Evolutionary conservation across 176 grass and related monocot species (phyloP).

Genomic region (Ananas comosus): DNA sequence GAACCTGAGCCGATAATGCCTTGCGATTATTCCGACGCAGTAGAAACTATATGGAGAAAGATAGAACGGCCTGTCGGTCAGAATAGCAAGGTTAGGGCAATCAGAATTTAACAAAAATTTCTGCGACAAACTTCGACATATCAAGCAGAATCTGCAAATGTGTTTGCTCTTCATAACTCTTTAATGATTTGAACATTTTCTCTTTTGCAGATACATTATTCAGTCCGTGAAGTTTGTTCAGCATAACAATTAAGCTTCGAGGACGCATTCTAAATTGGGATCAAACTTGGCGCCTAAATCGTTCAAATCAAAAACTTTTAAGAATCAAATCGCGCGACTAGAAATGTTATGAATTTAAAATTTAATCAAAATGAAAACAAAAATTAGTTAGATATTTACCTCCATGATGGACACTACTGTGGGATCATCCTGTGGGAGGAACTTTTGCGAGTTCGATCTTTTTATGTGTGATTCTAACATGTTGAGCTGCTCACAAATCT

Average conservation of each 20-base stretch:
- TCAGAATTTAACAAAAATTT: not conserved
- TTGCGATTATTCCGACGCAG: too few species aligned
- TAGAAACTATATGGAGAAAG: slow-evolving; percentile 44
- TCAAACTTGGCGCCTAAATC: too few species aligned
- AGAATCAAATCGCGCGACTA: not conserved
- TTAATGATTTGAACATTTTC: too few species aligned
- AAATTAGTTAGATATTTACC: slow-evolving; percentile 36
- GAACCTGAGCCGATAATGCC: too few species aligned
- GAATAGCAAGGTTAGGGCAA: slow-evolving; percentile 8
- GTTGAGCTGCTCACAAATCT: slow-evolving; percentile 63
- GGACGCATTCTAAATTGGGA: too few species aligned
- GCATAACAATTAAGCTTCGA: too few species aligned
- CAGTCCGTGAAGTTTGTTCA: too few species aligned
- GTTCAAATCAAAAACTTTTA: too few species aligned
- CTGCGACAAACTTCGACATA: not conserved
- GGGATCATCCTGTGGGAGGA: slow-evolving; percentile 26
- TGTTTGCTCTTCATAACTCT: too few species aligned
- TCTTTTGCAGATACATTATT: too few species aligned
- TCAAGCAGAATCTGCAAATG: too few species aligned
- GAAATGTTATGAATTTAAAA: not conserved
- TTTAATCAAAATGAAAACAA: not conserved
- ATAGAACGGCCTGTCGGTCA: slow-evolving; percentile 47
- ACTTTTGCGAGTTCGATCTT: slow-evolving; percentile 27
- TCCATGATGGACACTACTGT: slow-evolving; percentile 59
- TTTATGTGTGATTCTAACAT: slow-evolving; percentile 61